Conservation (phyloP, 2,329 filamentous ascomycete species). For the Pestalotiopsis sp. region DNA sequence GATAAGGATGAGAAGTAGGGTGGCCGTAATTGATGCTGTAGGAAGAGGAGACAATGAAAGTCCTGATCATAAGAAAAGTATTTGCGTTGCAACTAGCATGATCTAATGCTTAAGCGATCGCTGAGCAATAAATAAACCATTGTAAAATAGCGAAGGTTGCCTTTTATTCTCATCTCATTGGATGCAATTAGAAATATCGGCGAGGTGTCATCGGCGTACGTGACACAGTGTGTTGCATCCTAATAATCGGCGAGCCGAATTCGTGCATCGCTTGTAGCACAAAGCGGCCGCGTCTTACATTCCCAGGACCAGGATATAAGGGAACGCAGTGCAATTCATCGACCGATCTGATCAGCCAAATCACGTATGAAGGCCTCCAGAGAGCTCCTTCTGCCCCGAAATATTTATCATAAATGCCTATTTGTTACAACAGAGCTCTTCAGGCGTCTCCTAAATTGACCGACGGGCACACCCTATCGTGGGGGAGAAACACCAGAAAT, state of each 20-base stretch:
- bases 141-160: not conserved
- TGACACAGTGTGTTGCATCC: not conserved
- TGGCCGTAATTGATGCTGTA: too few relatives aligned
- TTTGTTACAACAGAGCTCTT: not conserved
- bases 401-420: not conserved
- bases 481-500: conserved; percentile 23
- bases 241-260: not conserved
- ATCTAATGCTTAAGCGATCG: too few relatives aligned
- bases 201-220: not conserved
- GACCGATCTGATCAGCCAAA: not conserved
- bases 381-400: too few relatives aligned
- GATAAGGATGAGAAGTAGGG: not conserved
- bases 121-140: not conserved
- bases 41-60: too few relatives aligned
- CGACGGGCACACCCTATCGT: not conserved
- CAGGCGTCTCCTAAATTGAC: not conserved
- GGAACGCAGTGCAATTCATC: not conserved
- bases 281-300: not conserved
- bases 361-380: too few relatives aligned
- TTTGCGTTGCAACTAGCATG: too few relatives aligned
- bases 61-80: too few relatives aligned
- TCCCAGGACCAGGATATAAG: too few relatives aligned
- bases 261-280: not conserved
- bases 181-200: not conserved
- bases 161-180: not conserved